phyloP scores from a whole-genome alignment of 1,139 yeast species.

The Suhomyces ambrosiae region DNA sequence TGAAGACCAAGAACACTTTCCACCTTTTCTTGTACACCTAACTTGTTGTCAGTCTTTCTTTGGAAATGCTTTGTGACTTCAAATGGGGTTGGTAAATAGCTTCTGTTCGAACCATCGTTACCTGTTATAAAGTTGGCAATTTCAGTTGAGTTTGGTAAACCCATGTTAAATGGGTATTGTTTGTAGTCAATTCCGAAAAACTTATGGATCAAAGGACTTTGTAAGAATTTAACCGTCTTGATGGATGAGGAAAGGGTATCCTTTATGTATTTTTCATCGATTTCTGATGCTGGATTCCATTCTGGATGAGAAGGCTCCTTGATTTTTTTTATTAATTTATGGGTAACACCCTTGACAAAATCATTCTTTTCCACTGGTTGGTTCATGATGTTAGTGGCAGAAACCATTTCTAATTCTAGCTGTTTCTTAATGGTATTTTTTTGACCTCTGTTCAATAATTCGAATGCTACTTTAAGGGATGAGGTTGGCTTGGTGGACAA shows the following conservation, averaged over 20 bases:
- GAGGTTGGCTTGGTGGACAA: conserved; percentile 69
- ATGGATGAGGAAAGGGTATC: conserved; percentile 27
- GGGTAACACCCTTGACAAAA: conserved; percentile 75
- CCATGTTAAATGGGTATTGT: conserved; percentile 74
- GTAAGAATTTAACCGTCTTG: conserved; percentile 32
- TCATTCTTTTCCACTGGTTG: conserved; percentile 57
- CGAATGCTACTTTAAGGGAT: conserved; percentile 75
- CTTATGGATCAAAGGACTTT: conserved; percentile 44
- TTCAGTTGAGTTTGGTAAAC: conserved; percentile 71
- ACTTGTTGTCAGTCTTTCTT: conserved; percentile 50
- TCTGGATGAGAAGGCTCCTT: conserved; percentile 52
- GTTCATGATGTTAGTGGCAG: conserved; percentile 77
- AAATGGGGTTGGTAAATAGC: conserved; percentile 64
- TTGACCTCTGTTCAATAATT: conserved; percentile 66
- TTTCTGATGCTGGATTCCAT: conserved; percentile 43
- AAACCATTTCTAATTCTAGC: conserved; percentile 68
- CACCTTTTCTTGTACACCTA: conserved; percentile 65
- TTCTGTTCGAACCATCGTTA: conserved; percentile 60
- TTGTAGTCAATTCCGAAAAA: conserved; percentile 55
- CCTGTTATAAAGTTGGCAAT: conserved; percentile 65
- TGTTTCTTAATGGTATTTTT: conserved; percentile 64
- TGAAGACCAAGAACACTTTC: conserved; percentile 58
- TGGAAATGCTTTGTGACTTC: conserved; percentile 69
- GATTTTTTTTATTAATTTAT: conserved; percentile 67
- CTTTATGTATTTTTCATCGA: conserved; percentile 25